Conservation (phyloP, 179 eudicot species). For the Vitellaria paradoxa region DNA sequence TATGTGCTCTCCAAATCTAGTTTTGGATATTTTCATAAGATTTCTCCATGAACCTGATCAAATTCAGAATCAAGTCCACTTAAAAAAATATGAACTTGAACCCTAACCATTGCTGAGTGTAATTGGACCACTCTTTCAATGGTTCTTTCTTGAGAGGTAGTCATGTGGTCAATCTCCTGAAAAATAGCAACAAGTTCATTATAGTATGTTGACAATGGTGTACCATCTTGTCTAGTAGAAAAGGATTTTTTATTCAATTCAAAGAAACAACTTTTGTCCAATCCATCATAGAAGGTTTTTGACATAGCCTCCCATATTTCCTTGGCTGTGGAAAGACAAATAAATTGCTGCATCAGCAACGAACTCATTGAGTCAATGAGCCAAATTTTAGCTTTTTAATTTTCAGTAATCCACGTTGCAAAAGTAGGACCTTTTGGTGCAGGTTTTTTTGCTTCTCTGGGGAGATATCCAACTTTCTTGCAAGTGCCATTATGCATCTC, state of each 20-base stretch:
- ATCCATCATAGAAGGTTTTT: neutral
- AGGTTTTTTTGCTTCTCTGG: neutral
- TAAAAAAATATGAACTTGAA: no score
- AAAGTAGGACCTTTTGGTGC: neutral
- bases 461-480: no score
- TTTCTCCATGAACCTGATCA: conserved; percentile 1
- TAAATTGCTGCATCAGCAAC: neutral
- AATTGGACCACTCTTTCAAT: neutral
- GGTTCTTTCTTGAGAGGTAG: no score
- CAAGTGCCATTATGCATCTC: no score
- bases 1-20: conserved; percentile 2
- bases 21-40: conserved; percentile 16
- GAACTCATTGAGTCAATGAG: neutral
- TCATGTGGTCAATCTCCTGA: no score
- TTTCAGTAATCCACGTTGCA: neutral
- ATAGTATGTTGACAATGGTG: neutral
- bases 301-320: neutral
- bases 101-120: neutral
- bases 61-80: no score
- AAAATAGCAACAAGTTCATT: neutral
- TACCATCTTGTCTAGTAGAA: neutral
- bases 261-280: no score
- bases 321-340: neutral
- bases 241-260: neutral
- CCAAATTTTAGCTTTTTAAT: neutral